These are phyloP conservation scores for Dittrichia graveolens DNA, from an alignment of 129 eudicot species.

Conservation along the genomic window DNA sequence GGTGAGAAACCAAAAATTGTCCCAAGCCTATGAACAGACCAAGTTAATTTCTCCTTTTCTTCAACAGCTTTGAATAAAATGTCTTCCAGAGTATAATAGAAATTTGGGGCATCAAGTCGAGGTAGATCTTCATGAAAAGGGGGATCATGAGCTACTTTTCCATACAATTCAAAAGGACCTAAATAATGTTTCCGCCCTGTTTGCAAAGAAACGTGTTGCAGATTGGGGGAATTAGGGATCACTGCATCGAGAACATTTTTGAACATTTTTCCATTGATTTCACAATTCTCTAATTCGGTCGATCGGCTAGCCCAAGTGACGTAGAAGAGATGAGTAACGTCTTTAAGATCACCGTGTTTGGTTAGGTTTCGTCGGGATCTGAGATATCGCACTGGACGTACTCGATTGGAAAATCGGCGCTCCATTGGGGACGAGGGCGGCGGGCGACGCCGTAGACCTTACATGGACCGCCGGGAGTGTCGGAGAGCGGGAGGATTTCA, in stretches of 20 bases:
- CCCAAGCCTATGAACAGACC: constrained; percentile 77
- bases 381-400: constrained; percentile 76
- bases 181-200: constrained; percentile 63
- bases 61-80: constrained; percentile 42
- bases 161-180: constrained; percentile 54
- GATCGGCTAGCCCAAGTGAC: constrained; percentile 66
- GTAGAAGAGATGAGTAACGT: constrained; percentile 76
- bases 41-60: constrained; percentile 56
- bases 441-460: constrained; percentile 89
- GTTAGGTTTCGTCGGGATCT: constrained; percentile 44
- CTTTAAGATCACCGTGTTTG: constrained; percentile 50
- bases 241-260: constrained; percentile 53
- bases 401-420: constrained; percentile 64
- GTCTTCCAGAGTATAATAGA: constrained; percentile 65
- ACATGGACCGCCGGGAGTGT: constrained; percentile 96
- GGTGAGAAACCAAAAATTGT: constrained; percentile 74
- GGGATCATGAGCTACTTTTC: constrained; percentile 49
- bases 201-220: constrained; percentile 68
- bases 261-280: constrained; percentile 63
- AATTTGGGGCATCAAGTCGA: constrained; percentile 48
- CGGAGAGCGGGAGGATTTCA: constrained; percentile 69
- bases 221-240: constrained; percentile 60
- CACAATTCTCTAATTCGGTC: constrained; percentile 53
- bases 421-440: constrained; percentile 70
- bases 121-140: constrained; percentile 67